Conservation (phyloP, 805 yeast genomes). For the Yarrowia porcina region DNA sequence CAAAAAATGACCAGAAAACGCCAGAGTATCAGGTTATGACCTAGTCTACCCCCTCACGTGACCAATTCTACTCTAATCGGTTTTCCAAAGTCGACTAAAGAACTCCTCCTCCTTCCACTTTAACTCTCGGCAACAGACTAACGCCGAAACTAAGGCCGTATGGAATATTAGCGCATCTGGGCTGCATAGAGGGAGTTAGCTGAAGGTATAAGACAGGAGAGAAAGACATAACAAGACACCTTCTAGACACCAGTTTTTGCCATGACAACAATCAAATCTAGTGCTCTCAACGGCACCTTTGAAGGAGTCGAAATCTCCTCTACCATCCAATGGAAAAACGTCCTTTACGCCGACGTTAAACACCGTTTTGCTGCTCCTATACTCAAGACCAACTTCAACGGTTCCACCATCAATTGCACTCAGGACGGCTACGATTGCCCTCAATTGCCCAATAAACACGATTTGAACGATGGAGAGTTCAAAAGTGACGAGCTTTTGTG, state of each 20-base stretch:
- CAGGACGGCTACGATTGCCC: conserved; percentile 14
- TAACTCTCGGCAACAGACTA: not conserved
- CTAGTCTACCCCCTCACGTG: too few relatives aligned
- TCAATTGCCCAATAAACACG: conserved; percentile 17
- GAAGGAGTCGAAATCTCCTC: not conserved
- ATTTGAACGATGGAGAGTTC: conserved; percentile 11
- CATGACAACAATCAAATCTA: conserved; percentile 7
- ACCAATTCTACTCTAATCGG: not conserved
- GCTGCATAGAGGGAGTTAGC: too few relatives aligned
- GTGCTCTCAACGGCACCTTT: not conserved
- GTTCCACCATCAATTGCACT: not conserved
- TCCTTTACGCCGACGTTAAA: conserved; percentile 12
- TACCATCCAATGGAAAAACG: conserved; percentile 11
- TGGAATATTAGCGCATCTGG: conserved; percentile 8
- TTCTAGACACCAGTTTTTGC: too few relatives aligned
- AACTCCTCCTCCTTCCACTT: not conserved
- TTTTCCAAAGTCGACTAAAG: not conserved
- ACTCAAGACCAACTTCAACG: not conserved
- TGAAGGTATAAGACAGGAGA: not conserved
- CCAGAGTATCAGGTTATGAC: too few relatives aligned
- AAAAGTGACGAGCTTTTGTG: conserved; percentile 33
- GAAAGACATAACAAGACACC: not conserved
- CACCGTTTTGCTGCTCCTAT: conserved; percentile 10
- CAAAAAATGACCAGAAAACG: too few relatives aligned
- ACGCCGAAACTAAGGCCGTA: not conserved